Base-by-base conservation (phyloP, 2,329 filamentous ascomycete species). In the Rhynchosporium graminicola region DNA sequence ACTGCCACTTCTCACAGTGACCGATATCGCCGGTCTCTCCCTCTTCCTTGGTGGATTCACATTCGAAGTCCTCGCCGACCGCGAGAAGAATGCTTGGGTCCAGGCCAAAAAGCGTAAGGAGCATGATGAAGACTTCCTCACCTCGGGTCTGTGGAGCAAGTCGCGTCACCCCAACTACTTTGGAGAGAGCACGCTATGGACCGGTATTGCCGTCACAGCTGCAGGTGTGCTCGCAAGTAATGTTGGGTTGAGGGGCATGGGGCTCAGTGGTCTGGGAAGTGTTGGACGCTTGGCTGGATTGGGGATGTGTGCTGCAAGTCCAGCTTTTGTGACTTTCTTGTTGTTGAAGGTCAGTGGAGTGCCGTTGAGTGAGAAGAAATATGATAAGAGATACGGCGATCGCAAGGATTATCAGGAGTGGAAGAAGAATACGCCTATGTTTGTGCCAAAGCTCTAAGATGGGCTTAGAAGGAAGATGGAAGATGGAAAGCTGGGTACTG, bases 131-230 rank as follows among this genome's bases (percentile, higher is more conserved):
- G 81, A 85, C 51, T 90, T 90, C 69, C 72, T 90, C 65, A 87
- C 86, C 0, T 74, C 77, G 0, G 87, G 87, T 0, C 70, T 90
- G 42, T 90, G 87, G 83, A 77, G 78, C 5, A 80, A 82, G 71
- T 83, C 80, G 54, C 76, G 85, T 64, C 85, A 88, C 74, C 87
- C 87, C 0, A 88, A 90, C 70, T 90, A 90, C 76, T 88, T 90
- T 72, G 88, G 87, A n/a, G 87, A 90, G 74, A 81, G 80, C 33
- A 87, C 84, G 10, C 77, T 91, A 38, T 91, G 87, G 88, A 85
- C 83, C 0, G 87, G 88, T 1, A 82, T 90, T 62, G 86, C 87
- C 0, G 82, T 84, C 4, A 75, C 79, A 0, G 80, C 84, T 0
- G 84, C 81, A 0, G 85, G 86, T 0, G 77, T 85, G 0, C 76